Conservation (phyloP, 108 stramenopile genomes). For the Ochromonas danica region DNA sequence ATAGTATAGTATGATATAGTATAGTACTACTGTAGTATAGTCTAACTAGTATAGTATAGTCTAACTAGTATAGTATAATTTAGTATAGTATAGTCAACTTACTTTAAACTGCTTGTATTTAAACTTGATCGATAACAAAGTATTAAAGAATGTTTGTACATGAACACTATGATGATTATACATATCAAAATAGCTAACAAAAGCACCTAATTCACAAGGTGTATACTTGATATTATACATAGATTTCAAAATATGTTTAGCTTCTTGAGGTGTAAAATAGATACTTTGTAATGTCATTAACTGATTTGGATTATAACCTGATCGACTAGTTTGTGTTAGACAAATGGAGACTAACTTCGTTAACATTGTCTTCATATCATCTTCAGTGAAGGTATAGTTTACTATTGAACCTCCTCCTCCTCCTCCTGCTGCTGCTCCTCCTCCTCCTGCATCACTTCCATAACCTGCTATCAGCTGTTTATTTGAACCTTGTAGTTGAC, state of each 20-base stretch:
- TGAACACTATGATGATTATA: neutral
- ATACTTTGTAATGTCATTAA: neutral
- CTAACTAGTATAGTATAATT: too few relatives aligned
- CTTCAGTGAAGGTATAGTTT: neutral
- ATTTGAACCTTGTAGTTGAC: neutral
- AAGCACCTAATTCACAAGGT: constrained; percentile 10
- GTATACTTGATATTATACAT: constrained; percentile 3
- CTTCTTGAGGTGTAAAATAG: neutral
- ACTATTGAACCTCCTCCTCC: too few relatives aligned
- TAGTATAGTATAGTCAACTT: too few relatives aligned
- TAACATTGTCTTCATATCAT: neutral
- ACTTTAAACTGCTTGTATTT: neutral
- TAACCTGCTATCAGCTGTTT: neutral
- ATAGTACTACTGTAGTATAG: too few relatives aligned
- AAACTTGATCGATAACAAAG: neutral
- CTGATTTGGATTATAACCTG: neutral
- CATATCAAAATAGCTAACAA: constrained; percentile 30
- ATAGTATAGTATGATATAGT: too few relatives aligned
- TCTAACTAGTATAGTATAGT: too few relatives aligned
- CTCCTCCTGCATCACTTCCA: neutral
- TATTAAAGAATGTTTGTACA: neutral
- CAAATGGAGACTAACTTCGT: neutral
- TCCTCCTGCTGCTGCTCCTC: too few relatives aligned
- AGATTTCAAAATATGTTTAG: neutral
- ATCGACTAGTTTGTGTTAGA: neutral